A percentile compares a stretch with the other conserved stretches of the same genome.
These are phyloP conservation scores for Halenospora varia DNA, from an alignment of 495 filamentous ascomycete genomes.

Conservation along the genomic window DNA sequence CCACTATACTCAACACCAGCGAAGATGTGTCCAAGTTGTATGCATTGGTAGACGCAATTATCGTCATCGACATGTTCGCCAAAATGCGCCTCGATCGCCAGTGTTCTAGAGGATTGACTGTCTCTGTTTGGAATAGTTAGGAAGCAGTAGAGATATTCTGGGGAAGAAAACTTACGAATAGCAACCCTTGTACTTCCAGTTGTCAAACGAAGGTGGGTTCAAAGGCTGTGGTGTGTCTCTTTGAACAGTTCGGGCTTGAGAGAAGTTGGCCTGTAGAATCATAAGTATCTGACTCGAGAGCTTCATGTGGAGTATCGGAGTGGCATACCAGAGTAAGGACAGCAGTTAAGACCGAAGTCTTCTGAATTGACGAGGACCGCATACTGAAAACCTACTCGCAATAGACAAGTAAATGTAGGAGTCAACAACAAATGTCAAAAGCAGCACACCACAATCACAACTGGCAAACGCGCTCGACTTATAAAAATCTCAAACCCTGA, in stretches of 20 bases:
- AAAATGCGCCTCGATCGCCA: conserved; percentile 4
- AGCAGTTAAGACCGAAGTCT: not conserved
- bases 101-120: not conserved
- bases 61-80: conserved; percentile 8
- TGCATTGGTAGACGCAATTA: conserved; percentile 8
- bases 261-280: not conserved
- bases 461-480: not conserved
- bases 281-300: not conserved
- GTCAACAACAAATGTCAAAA: not conserved
- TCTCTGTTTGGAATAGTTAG: not conserved
- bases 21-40: conserved; percentile 28
- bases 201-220: conserved; percentile 1
- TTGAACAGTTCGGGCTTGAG: not conserved
- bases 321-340: not conserved
- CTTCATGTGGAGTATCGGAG: too few species aligned
- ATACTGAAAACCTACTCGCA: not conserved
- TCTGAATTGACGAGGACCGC: not conserved
- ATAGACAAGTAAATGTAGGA: not conserved
- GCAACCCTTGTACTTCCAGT: conserved; percentile 2
- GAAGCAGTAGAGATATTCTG: not conserved
- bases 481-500: too few species aligned
- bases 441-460: not conserved
- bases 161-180: not conserved
- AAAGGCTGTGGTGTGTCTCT: conserved; percentile 3
- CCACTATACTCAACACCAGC: conserved; percentile 44